Conservation (phyloP, 352 stramenopile genomes). For the Phytophthora boehmeriae region DNA sequence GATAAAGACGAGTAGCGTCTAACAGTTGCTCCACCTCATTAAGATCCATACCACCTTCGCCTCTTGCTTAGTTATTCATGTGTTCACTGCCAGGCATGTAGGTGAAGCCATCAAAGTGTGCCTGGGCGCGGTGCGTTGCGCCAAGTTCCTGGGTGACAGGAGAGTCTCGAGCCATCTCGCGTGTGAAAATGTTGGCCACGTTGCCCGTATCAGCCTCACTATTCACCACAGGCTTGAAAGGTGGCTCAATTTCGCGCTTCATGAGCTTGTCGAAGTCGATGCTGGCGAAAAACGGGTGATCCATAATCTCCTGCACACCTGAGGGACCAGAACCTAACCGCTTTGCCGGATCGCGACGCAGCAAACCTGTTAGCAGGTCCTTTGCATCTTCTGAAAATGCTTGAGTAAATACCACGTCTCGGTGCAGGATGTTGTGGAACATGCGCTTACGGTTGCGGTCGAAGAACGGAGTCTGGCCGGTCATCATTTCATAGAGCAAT, state of each 20-base stretch:
- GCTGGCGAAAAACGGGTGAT: constrained; percentile 88
- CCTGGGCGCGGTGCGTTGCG: constrained; percentile 80
- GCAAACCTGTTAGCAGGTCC: constrained; percentile 76
- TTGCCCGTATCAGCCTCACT: constrained; percentile 86
- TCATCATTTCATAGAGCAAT: constrained; percentile 96
- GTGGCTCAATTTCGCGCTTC: constrained; percentile 81
- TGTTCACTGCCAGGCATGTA: constrained; percentile 82
- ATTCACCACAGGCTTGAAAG: constrained; percentile 87
- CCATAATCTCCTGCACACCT: constrained; percentile 90
- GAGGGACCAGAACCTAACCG: constrained; percentile 79
- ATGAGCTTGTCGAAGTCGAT: constrained; percentile 88
- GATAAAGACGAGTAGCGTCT: constrained; percentile 29
- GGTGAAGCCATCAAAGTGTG: constrained; percentile 94
- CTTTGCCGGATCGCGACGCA: constrained; percentile 86
- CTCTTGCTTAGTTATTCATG: constrained; percentile 52
- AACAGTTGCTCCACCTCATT: constrained; percentile 23
- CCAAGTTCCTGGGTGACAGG: constrained; percentile 86
- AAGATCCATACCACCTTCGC: constrained; percentile 3
- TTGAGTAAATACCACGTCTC: constrained; percentile 86
- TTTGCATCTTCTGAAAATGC: constrained; percentile 90
- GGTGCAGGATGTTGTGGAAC: constrained; percentile 94
- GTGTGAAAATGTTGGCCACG: constrained; percentile 89
- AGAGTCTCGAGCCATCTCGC: constrained; percentile 87
- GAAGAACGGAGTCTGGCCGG: constrained; percentile 94
- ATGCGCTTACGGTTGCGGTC: constrained; percentile 95